Evolutionary conservation across 23 red algal genomes (phyloP).

Genomic region (Agarophyton chilense): DNA sequence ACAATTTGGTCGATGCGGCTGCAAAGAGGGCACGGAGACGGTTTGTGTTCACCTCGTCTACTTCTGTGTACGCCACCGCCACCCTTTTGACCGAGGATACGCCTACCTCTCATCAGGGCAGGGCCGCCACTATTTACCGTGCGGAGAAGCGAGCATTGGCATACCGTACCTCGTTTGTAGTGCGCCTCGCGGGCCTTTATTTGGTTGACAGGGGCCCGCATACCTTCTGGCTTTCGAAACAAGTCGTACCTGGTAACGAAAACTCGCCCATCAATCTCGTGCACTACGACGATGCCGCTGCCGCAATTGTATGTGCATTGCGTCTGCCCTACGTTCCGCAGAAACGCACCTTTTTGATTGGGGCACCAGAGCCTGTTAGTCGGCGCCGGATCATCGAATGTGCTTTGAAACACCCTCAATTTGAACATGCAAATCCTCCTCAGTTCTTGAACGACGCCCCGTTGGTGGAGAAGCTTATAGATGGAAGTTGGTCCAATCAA

Average conservation of each 20-base stretch:
- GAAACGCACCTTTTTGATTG: conserved; percentile 51
- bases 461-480: neutral
- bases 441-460: conserved; percentile 20
- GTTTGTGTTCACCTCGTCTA: conserved; percentile 84
- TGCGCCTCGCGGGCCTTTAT: no score
- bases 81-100: conserved; percentile 29
- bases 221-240: conserved; percentile 59
- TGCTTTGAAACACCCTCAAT: conserved; percentile 56
- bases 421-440: neutral
- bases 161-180: neutral
- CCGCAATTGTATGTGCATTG: conserved; percentile 66
- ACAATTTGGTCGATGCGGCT: conserved; percentile 27
- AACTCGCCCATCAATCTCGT: conserved; percentile 71
- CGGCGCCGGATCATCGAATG: conserved; percentile 39
- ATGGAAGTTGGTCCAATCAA: conserved; percentile 22
- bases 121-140: neutral
- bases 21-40: neutral
- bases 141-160: neutral
- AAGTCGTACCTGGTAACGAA: conserved; percentile 5
- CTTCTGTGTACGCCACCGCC: conserved; percentile 55
- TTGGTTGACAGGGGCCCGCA: conserved; percentile 77
- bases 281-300: conserved; percentile 87
- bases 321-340: neutral
- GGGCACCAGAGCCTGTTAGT: conserved; percentile 36
- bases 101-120: conserved; percentile 25